phyloP scores from a whole-genome alignment of 1,284 basidiomycete species.

The Papiliotrema nemorosa region DNA sequence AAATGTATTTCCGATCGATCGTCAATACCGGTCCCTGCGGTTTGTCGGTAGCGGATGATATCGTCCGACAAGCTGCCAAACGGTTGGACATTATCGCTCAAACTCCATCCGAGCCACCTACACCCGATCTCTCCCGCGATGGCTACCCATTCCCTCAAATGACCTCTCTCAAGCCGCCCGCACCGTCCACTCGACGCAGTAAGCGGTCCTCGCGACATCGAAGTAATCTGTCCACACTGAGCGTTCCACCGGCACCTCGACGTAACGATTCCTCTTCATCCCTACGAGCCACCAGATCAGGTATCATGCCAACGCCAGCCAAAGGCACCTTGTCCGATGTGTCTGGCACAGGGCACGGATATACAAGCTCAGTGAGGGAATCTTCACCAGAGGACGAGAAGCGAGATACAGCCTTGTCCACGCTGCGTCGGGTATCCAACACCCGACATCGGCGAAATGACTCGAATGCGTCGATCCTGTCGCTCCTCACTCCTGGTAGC shows the following conservation, averaged over 20 bases:
- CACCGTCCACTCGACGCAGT: background rate
- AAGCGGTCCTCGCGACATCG: background rate
- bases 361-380: background rate
- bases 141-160: slow-evolving; percentile 3
- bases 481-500: background rate
- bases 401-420: background rate
- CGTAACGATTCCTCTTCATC: background rate
- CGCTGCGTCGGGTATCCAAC: background rate
- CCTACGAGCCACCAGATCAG: background rate
- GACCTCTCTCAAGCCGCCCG: background rate
- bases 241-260: background rate
- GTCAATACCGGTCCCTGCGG: slow-evolving; percentile 24
- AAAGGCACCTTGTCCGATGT: background rate
- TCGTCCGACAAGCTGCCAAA: slow-evolving; percentile 35
- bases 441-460: background rate
- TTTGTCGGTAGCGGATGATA: slow-evolving; percentile 28
- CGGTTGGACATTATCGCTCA: slow-evolving; percentile 31
- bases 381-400: background rate
- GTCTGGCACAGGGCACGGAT: background rate
- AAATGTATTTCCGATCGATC: slow-evolving; percentile 30
- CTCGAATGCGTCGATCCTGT: background rate
- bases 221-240: background rate
- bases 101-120: slow-evolving; percentile 17
- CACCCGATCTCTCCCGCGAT: background rate
- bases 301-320: background rate